Base-by-base conservation (phyloP, 202 grass and related monocot genomes). In the Saccharum hybrid region DNA sequence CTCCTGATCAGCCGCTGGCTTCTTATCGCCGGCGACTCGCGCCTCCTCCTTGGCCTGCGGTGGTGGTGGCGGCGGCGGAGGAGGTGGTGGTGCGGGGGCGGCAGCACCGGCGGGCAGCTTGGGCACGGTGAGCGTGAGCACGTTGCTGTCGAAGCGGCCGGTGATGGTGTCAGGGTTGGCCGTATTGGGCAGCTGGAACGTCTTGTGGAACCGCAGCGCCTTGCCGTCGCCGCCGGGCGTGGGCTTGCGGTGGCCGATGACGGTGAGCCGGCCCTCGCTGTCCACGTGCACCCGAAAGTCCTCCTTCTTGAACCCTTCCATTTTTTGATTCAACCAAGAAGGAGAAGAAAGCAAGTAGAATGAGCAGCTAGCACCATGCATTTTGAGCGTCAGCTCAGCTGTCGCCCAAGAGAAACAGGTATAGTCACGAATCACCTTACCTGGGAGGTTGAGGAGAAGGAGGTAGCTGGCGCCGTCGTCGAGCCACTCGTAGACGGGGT, bases 121-220 rank as follows among this genome's bases (percentile, higher is more conserved):
- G 68, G 90, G 92, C 38, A 97, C 79, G 33, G 45, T 87, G 71
- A 94, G n/a, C 59, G 79, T 46, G 68, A 97, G 90, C 81, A 71
- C 51, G 14, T 30, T 66, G n/a, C 61, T 71, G 54, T 86, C 83
- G 68, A 87, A 87, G 56, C 82, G 81, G n/a, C 86, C 88, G 38
- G 81, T 52, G 61, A 94, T 87, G 49, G 77, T 68, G 41, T 87
- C 86, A 37, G 86, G 79, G 82, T 94, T 63, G 56, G 75, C 86
- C 14, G 83, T 84, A 13, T 22, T 11, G 7, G 92, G 88, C 51
- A 92, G 86, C 81, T 87, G 85, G 69, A 94, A 85, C 46, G 67
- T 70, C 74, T 82, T 73, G 63, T 87, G 40, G 26, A 97, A 23
- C 41, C 43, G 43, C 51, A 38, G 0, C 62, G 65, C 23, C 33